Evolutionary conservation across 129 eudicot genomes (phyloP), one percentile per base, ranked within the genome.

Genomic region (Chrysanthemum seticuspe): DNA sequence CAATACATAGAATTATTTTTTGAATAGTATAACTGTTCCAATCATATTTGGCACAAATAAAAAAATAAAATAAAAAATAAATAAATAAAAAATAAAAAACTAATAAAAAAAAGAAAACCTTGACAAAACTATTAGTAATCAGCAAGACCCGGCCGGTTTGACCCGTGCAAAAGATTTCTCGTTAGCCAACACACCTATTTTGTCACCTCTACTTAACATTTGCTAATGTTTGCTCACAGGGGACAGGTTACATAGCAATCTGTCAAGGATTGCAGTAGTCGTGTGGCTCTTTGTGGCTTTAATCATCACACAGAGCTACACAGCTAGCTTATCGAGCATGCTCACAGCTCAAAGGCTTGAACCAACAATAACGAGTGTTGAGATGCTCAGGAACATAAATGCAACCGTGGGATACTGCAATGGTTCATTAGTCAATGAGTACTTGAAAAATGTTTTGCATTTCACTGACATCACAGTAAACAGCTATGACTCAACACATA

Each of bases 251-350:
- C 77, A 72, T 67, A 85, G 95, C 83, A 85, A 80, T 76, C 71
- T 85, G 68, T 77, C 88, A 36, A 72, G 87, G 59, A 70, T 83
- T 76, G 86, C 81, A 16, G 65, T 72, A 21, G 79, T 83, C 2
- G 74, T 85, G 52, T 88, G 95, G 95, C 73, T 88, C 1, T 80
- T 83, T 65, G 85, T 85, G 73, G 88, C 86, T 0, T 12, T 83
- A 47, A 75, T 88, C 66, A 44, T 88, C 67, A 83, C 86, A 3
- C 88, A 80, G 25, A 88, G 88, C 55, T 88, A 88, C 40, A 88
- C 90, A 15, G 86, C 95, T 10, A 88, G 88, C 82, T 80, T 88
- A 9, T 48, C 85, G 12, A 79, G 86, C 79, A 77, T 88, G 88
- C 88, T 88, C 60, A 88, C 95, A 4, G 84, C 83, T 63, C 74